Percentiles rank a stretch among this genome's conserved stretches.
These are phyloP conservation scores for Neodidymelliopsis sp. DNA, from an alignment of 2,329 filamentous ascomycete species.

Conservation along the genomic window DNA sequence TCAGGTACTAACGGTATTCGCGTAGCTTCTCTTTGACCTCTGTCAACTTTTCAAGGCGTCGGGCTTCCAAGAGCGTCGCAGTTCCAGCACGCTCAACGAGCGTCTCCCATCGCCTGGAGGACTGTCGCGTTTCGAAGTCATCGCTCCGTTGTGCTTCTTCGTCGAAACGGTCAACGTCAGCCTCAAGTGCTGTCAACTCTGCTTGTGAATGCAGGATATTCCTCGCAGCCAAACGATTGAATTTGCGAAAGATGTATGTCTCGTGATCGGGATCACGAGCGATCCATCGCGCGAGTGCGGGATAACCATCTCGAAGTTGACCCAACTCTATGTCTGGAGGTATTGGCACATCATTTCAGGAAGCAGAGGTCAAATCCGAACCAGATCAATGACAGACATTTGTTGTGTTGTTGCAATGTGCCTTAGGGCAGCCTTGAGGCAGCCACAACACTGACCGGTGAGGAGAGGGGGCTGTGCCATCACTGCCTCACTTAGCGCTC, in stretches of 20 bases:
- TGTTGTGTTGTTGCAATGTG: no score
- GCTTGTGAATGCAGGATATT: constrained; percentile 22
- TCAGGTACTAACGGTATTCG: neutral
- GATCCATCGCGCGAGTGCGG: constrained; percentile 28
- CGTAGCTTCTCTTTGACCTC: neutral
- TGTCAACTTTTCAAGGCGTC: neutral
- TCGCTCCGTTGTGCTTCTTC: neutral
- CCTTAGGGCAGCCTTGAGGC: no score
- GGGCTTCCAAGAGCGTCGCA: neutral
- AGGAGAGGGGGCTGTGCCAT: no score
- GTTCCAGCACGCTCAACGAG: neutral
- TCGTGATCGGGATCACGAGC: constrained; percentile 27
- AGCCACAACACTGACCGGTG: no score
- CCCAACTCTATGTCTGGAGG: constrained; percentile 3
- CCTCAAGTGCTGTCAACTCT: constrained; percentile 3
- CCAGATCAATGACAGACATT: no score
- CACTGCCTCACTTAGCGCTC: no score
- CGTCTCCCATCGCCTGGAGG: constrained; percentile 3
- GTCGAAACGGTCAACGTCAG: neutral
- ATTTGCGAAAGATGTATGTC: constrained; percentile 28
- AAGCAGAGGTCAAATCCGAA: no score
- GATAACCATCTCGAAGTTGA: constrained; percentile 13
- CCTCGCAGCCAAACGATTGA: constrained; percentile 21
- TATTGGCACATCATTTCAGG: no score
- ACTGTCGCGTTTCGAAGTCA: constrained; percentile 6